Base-by-base conservation (phyloP, 331 rosid species). In the Arachis monticola region DNA sequence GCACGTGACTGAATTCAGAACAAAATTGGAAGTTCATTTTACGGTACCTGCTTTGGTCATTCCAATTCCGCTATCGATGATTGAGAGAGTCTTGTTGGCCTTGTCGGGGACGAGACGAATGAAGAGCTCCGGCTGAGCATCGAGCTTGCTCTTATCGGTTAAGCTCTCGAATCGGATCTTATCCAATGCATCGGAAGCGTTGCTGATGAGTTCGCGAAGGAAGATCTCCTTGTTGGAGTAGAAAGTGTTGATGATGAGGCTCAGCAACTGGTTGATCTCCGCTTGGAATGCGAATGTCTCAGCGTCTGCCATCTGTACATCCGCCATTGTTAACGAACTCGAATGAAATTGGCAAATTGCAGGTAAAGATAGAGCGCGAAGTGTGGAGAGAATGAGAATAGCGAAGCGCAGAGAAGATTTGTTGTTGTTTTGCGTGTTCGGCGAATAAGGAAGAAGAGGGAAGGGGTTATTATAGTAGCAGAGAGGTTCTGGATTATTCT, bases 251-350 rank as follows among this genome's bases (percentile, higher is more conserved):
- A 89, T 89, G 79, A 89, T 89, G 79, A 89, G 80, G 68, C 91
- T 84, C 7, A 89, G 84, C 38, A 89, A 91, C 72, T 88, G 91
- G 80, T 88, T 88, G 72, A 88, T 88, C 86, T 88, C 93, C 0
- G 93, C 93, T 35, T 89, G 93, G 56, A 89, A 89, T 0, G 94
- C 91, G 57, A 89, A 89, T 78, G 94, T 85, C 72, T 87, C 94
- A 1, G 83, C 86, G 5, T 87, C 90, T 0, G 78, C 91, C 93
- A 79, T 79, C 57, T 52, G 57, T 52, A 12, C 57, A 52, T 52
- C 57, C 22, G 57, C 22, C 60, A 55, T 55, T 12, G 31, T 38
- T 38, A 8, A 13, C 30, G 22, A 13, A 0, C 60, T 55, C 4
- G 17, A 5, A 40, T 5, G 31, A 40, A 62, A 6, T 11, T 27